These are phyloP conservation scores for Monilinia fructigena DNA, from an alignment of 2,329 filamentous ascomycete genomes.

Conservation along the genomic window DNA sequence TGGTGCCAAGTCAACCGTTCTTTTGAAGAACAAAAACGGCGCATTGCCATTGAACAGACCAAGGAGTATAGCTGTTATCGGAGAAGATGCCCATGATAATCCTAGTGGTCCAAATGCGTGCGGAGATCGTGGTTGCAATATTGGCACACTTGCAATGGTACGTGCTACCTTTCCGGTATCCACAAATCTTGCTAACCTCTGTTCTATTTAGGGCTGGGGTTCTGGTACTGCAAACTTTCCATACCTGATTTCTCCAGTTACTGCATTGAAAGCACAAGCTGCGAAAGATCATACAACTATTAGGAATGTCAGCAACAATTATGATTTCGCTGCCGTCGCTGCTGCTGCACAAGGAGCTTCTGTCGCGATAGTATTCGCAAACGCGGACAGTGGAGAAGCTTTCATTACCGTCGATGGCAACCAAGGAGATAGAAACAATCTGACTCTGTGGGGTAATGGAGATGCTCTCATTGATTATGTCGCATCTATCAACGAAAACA, in stretches of 20 bases:
- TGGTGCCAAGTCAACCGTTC: constrained; percentile 46
- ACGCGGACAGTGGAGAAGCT: constrained; percentile 80
- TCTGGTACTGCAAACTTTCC: constrained; percentile 72
- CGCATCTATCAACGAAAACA: constrained; percentile 76
- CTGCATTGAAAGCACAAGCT: constrained; percentile 64
- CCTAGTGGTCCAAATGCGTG: constrained; percentile 64
- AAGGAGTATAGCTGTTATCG: constrained; percentile 45
- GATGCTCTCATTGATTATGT: constrained; percentile 80
- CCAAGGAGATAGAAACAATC: constrained; percentile 83
- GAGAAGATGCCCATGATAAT: constrained; percentile 51
- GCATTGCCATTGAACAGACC: constrained; percentile 47
- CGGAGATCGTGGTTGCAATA: constrained; percentile 52
- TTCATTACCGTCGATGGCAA: constrained; percentile 82
- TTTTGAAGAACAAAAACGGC: constrained; percentile 63
- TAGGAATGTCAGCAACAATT: constrained; percentile 67
- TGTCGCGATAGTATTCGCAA: constrained; percentile 83
- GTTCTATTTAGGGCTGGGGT: constrained; percentile 65
- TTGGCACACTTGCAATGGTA: constrained; percentile 57
- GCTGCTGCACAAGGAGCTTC: constrained; percentile 65
- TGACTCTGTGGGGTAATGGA: constrained; percentile 83
- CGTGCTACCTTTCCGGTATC: neutral
- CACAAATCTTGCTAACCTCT: constrained; percentile 55
- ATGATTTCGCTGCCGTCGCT: constrained; percentile 51
- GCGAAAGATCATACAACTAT: constrained; percentile 56
- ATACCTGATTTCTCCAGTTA: constrained; percentile 72